Conservation (phyloP, 140 eudicot genomes). For the Anethum foeniculum region DNA sequence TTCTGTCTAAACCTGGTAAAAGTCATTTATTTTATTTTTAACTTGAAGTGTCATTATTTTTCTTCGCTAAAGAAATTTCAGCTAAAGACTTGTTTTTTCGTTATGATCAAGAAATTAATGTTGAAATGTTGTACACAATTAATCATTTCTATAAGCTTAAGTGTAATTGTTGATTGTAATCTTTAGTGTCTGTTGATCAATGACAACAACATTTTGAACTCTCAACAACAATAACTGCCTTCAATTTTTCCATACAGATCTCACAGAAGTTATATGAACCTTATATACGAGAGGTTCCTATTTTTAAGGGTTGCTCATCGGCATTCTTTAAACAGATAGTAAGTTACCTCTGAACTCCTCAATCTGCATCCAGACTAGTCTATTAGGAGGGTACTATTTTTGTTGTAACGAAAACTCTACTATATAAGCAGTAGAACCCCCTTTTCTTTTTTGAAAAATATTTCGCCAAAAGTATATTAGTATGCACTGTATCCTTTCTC, state of each 20-base stretch:
- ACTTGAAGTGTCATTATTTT: background rate
- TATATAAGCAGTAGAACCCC: background rate
- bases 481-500: background rate
- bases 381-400: background rate
- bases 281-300: conserved; percentile 46
- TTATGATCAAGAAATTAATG: background rate
- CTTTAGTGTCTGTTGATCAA: background rate
- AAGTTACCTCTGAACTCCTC: conserved; percentile 21
- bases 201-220: background rate
- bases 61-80: background rate
- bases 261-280: conserved; percentile 51
- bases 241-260: conserved; percentile 29
- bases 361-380: background rate
- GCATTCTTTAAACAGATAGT: conserved; percentile 56
- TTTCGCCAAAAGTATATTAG: background rate
- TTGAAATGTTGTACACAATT: background rate
- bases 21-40: background rate
- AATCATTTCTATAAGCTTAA: background rate
- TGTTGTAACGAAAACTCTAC: background rate
- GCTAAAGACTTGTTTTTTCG: background rate
- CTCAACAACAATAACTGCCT: background rate
- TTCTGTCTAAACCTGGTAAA: background rate
- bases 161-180: background rate
- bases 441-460: background rate
- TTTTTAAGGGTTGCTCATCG: conserved; percentile 66